Conservation (phyloP, 139 green algal genomes). For the Edaphochlamys debaryana region DNA sequence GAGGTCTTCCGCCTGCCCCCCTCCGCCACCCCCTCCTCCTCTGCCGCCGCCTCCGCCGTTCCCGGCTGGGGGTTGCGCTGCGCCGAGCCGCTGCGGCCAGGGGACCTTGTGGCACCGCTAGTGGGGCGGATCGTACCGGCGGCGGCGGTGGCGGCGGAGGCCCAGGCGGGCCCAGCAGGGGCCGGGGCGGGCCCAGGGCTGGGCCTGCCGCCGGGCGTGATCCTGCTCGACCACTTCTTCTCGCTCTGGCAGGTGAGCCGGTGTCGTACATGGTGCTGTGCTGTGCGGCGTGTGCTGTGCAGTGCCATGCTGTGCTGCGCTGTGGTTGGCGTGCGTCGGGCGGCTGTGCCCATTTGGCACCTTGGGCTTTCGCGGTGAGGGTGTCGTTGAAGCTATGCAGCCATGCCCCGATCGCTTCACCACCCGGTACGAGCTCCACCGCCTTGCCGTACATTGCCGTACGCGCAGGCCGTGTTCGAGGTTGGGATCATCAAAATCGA, state of each 20-base stretch:
- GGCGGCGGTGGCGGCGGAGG: not conserved
- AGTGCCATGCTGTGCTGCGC: not conserved
- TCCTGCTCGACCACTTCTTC: constrained; percentile 26
- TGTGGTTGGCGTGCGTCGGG: not conserved
- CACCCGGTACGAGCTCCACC: too few species aligned
- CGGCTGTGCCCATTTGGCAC: too few species aligned
- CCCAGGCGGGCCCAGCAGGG: not conserved
- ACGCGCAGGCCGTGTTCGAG: not conserved
- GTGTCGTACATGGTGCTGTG: too few species aligned
- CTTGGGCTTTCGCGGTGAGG: too few species aligned
- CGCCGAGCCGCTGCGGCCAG: not conserved
- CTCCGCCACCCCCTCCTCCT: too few species aligned
- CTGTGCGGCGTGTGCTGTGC: too few species aligned
- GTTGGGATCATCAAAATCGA: not conserved
- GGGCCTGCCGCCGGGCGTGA: not conserved
- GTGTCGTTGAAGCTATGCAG: too few species aligned
- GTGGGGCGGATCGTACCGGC: not conserved
- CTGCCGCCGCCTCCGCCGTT: too few species aligned
- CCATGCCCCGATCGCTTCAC: too few species aligned
- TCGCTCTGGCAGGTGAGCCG: constrained; percentile 26
- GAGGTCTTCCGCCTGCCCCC: constrained; percentile 22
- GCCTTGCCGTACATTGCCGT: too few species aligned
- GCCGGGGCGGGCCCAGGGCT: not conserved
- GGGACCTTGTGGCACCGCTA: constrained; percentile 23
- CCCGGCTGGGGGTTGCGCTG: constrained; percentile 16